Evolutionary conservation across 768 basidiomycete species (phyloP), one percentile per base, ranked within the genome.

Genomic region (Pleurotus djamor): DNA sequence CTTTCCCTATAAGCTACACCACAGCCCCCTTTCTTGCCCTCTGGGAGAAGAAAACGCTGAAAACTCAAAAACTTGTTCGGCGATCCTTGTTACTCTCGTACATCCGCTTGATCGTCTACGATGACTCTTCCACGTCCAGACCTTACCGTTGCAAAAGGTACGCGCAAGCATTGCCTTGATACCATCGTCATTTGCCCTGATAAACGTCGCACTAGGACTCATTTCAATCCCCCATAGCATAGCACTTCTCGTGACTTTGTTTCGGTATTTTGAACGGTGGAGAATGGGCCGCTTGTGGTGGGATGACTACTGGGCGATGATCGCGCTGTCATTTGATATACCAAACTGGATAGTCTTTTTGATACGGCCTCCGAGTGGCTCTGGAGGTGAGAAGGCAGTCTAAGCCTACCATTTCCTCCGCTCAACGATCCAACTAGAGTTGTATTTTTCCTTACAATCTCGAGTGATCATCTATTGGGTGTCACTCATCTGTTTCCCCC

Each of bases 241-340:
- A 5, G 67, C 63, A 16, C 61, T 68, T 36, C 14, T 54, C 4
- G 59, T 63, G 2, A 61, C 65, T 2, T 35, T 62, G 8, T 68
- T 62, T 52, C 63, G 67, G 9, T 49, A 63, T 9, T 52, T 59
- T 45, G 58, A 65, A 17, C 63, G 67, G 16, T 63, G 37, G 38
- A 60, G 58, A 36, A 66, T 59, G n/a, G 48, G 57, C 1, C 61
- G 64, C 13, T 34, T 66, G 10, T 66, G 65, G 67, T 60, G 55
- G 34, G 65, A 68, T 17, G 65, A 68, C 34, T 60, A 63, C 38
- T 62, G 63, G 35, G 65, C 64, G 1, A 50, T 60, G 32, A 33
- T 59, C 2, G 58, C 60, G 13, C 50, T 67, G 8, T 5, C 59
- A n/a, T 55, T 61, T 14, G 63, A 68, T 9, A 58, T 65, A 35